A percentile compares a stretch with the other conserved stretches of the same genome.
phyloP scores from a whole-genome alignment of 2,329 filamentous ascomycete species.

The Cladophialophora chaetospira region DNA sequence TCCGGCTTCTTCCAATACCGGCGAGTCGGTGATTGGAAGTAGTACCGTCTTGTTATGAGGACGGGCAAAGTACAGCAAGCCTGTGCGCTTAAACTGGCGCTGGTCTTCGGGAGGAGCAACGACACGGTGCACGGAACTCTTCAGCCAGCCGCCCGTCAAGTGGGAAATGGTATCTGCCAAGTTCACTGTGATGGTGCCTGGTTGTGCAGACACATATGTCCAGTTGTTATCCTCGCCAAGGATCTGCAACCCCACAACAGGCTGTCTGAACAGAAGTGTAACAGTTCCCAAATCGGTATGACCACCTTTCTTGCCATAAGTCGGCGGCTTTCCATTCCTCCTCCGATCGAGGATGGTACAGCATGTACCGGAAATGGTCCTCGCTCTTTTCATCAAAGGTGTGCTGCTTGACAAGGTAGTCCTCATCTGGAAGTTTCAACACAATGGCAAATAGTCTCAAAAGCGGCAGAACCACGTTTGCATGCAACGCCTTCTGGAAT shows the following conservation, averaged over 20 bases:
- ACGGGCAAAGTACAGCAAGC: slow-evolving; percentile 51
- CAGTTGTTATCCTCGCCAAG: slow-evolving; percentile 47
- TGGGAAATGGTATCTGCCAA: slow-evolving; percentile 52
- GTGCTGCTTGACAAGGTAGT: slow-evolving; percentile 59
- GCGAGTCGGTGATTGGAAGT: slow-evolving; percentile 37
- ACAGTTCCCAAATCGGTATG: slow-evolving; percentile 60
- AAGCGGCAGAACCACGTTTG: slow-evolving; percentile 57
- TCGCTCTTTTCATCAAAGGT: slow-evolving; percentile 59
- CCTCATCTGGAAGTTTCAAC: slow-evolving; percentile 60
- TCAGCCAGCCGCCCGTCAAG: slow-evolving; percentile 53
- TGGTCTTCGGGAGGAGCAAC: slow-evolving; percentile 53
- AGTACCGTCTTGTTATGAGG: slow-evolving; percentile 49
- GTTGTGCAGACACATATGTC: slow-evolving; percentile 51
- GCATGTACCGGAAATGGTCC: slow-evolving; percentile 63
- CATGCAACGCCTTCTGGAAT: slow-evolving; percentile 55
- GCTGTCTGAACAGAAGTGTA: slow-evolving; percentile 60
- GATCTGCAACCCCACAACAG: slow-evolving; percentile 59
- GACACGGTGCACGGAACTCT: slow-evolving; percentile 54
- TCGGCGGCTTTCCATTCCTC: slow-evolving; percentile 51
- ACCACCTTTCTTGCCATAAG: slow-evolving; percentile 47
- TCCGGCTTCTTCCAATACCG: slow-evolving; percentile 36
- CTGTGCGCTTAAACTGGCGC: slow-evolving; percentile 45
- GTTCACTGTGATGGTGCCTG: slow-evolving; percentile 54
- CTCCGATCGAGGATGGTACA: slow-evolving; percentile 52
- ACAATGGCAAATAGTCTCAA: slow-evolving; percentile 61